A percentile compares a stretch with the other conserved stretches of the same genome.
Evolutionary conservation across 306 rosid genomes (phyloP).

Genomic region (Castanea sativa): DNA sequence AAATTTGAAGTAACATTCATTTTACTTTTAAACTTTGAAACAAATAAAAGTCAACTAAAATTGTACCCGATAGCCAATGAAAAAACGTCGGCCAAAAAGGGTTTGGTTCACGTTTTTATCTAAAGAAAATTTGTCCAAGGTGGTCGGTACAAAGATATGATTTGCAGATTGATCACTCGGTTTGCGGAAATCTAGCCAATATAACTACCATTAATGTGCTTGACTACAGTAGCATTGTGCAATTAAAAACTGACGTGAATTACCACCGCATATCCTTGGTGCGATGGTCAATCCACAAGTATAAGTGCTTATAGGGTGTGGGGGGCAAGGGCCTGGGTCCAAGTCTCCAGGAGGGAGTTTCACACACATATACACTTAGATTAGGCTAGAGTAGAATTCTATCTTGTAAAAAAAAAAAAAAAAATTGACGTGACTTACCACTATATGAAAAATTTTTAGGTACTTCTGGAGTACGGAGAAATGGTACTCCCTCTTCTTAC

Average conservation of each 20-base stretch:
- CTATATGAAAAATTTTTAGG: no score
- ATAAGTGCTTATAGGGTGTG: fast-evolving
- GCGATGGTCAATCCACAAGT: fast-evolving
- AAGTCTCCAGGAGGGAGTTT: fast-evolving
- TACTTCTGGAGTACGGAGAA: no score
- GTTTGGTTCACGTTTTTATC: not conserved
- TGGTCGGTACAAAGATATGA: not conserved
- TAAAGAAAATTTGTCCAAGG: not conserved
- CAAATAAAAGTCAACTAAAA: not conserved
- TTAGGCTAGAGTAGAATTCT: no score
- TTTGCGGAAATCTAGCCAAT: not conserved
- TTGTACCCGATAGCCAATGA: not conserved
- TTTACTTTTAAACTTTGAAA: no score
- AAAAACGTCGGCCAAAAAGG: not conserved
- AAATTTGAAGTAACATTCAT: not conserved
- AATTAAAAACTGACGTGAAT: no score
- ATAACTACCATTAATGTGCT: no score
- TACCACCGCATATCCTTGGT: fast-evolving
- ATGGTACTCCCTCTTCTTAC: no score
- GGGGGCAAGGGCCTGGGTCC: fast-evolving
- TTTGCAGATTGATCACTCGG: not conserved
- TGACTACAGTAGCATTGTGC: no score
- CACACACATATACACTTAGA: no score
- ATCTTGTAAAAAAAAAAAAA: no score
- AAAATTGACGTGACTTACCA: no score